Base-by-base conservation (phyloP, 768 basidiomycete genomes). In the Agaricus blazei region DNA sequence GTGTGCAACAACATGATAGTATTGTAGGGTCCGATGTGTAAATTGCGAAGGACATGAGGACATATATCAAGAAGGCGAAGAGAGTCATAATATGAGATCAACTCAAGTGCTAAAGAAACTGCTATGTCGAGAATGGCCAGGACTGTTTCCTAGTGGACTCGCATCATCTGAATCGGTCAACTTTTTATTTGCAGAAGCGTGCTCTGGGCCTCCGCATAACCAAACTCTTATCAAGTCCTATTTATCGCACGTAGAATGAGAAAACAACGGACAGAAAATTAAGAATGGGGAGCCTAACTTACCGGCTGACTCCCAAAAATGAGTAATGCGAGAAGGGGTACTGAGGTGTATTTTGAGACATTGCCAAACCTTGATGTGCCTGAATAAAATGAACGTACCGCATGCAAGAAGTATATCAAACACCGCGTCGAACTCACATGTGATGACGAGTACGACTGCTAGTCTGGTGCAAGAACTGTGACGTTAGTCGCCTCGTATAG, bases 241-340 rank as follows among this genome's bases (percentile, higher is more conserved):
- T 24, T 11, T 28, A 9, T 5, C 19, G 19, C 19, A 19, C 19
- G 19, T 19, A 19, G 19, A 19, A 19, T 19, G 19, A 19, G 19
- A 19, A 19, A 19, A 19, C 19, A 19, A 19, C 19, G 1, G 11
- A n/a, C 48, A 36, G 47, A 34, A 26, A 12, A 0, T 12, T 12
- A 12, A 7, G 23, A 6, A 52, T 47, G 45, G 11, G 46, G 6
- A 1, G 23, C 40, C 43, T 9, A 11, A 52, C 65, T 15, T 14
- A 66, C 67, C 57, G 54, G 23, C 58, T 66, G 67, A 15, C 58
- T 65, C 15, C 65, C 64, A 49, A 67, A 66, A 43, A 65, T 63
- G 31, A 66, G 31, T 40, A 64, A 42, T 0, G 62, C 65, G 15
- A 67, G 41, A 9, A 65, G 56, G 11, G 67, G 67, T 23, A 68